Base-by-base conservation (phyloP, 495 filamentous ascomycete species). In the Parathielavia hyrcaniae region DNA sequence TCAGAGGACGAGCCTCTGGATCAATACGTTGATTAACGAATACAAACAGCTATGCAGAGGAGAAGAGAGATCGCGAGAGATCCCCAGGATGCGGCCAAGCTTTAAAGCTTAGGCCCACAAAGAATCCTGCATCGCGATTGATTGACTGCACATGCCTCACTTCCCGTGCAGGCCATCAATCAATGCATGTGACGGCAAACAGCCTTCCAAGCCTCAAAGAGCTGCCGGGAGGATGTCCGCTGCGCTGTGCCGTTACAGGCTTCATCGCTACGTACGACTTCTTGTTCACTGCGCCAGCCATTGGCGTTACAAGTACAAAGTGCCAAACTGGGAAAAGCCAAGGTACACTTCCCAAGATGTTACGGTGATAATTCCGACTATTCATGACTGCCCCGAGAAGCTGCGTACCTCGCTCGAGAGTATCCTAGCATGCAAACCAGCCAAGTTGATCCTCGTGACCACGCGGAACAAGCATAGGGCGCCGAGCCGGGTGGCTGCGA, bases 341-440 rank as follows among this genome's bases (percentile, higher is more conserved):
- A 72, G 51, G 7, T 74, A 77, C 58, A 77, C 67, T 14, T 68
- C 74, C 19, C 52, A 70, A 12, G 76, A 84, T 62, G 79, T 82
- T 50, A 82, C 80, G 12, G 79, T 83, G 46, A 73, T 84, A 46
- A 74, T 84, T 44, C 81, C 81, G 6, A 81, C 78, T 13, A 77
- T 82, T 23, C 73, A 81, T 57, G 79, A 81, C 59, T 69, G 58
- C 41, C 77, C 80, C 32, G 73, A 80, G 55, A 77, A 83, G 41
- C 73, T 83, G 26, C 73, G 71, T 35, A 67, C 73, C 11, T 79
- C 77, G 16, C 63, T 83, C 1, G 69, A 77, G 63, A 83, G 79
- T 65, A 81, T 83, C 46, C 59, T 83, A 20, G 78, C 77, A 12
- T 80, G 77, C 64, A 65, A 67, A 10, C 79, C 79, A 8, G 69